A percentile compares a stretch with the other conserved stretches of the same genome.
Conservation (phyloP, 2,329 filamentous ascomycete genomes). For the Simplicillium aogashimaense region DNA sequence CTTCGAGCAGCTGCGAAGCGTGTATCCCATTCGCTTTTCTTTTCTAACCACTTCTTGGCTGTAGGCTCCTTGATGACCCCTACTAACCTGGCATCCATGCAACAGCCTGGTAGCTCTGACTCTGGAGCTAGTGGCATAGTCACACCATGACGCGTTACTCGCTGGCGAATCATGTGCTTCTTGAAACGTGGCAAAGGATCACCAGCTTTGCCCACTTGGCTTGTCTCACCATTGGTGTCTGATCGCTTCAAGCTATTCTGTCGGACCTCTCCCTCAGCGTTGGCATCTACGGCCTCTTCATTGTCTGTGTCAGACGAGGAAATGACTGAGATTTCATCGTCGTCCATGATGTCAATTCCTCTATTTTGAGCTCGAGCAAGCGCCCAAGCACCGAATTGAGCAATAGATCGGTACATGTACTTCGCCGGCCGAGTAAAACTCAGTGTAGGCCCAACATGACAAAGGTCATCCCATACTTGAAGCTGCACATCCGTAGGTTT, state of each 20-base stretch:
- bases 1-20: conserved; percentile 61
- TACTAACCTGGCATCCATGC: conserved; percentile 51
- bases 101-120: conserved; percentile 55
- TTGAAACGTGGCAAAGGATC: conserved; percentile 73
- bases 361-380: conserved; percentile 72
- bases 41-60: conserved; percentile 72
- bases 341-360: conserved; percentile 71
- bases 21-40: conserved; percentile 62
- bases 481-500: conserved; percentile 84
- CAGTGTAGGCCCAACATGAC: conserved; percentile 85
- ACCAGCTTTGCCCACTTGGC: conserved; percentile 71
- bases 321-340: conserved; percentile 67
- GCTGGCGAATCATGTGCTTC: conserved; percentile 85
- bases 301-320: conserved; percentile 42
- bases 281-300: neutral
- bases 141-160: conserved; percentile 68
- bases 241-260: neutral
- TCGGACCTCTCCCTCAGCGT: neutral
- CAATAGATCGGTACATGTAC: conserved; percentile 85
- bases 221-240: conserved; percentile 3
- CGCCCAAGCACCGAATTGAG: conserved; percentile 90
- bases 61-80: conserved; percentile 73
- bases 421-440: conserved; percentile 95
- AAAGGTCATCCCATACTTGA: conserved; percentile 93
- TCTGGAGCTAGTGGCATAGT: conserved; percentile 58